A percentile compares a stretch with the other conserved stretches of the same genome.
Conservation (phyloP, 179 eudicot genomes). For the Beta macrorhiza region DNA sequence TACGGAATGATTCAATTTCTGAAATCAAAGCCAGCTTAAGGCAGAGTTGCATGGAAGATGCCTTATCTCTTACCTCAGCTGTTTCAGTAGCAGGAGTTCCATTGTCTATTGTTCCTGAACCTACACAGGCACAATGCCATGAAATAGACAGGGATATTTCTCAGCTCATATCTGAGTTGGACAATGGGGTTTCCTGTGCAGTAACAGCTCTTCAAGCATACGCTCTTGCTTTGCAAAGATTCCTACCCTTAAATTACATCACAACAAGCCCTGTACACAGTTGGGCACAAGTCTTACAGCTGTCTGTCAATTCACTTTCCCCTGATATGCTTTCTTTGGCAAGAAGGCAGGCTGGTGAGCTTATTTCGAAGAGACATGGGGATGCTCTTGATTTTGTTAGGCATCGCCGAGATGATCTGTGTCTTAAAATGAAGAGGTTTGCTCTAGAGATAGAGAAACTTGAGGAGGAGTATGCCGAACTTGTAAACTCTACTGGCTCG, state of each 20-base stretch:
- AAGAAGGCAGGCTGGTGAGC: slow-evolving; percentile 85
- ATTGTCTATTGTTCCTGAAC: slow-evolving; percentile 93
- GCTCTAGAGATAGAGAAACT: slow-evolving; percentile 73
- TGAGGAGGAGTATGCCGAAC: slow-evolving; percentile 70
- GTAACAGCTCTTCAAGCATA: slow-evolving; percentile 67
- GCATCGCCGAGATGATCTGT: slow-evolving; percentile 59
- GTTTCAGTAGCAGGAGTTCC: slow-evolving; percentile 93
- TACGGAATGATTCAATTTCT: slow-evolving; percentile 70
- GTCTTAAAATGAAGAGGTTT: slow-evolving; percentile 64
- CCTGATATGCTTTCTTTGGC: slow-evolving; percentile 69
- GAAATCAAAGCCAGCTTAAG: slow-evolving; percentile 54
- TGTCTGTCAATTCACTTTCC: slow-evolving; percentile 60
- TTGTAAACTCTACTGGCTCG: slow-evolving; percentile 68
- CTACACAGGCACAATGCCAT: slow-evolving; percentile 93
- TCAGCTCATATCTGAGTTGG: slow-evolving; percentile 64
- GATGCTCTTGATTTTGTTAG: slow-evolving; percentile 48
- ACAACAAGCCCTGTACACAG: slow-evolving; percentile 87
- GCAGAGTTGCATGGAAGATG: slow-evolving; percentile 54
- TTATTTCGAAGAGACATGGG: slow-evolving; percentile 50
- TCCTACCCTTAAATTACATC: slow-evolving; percentile 88
- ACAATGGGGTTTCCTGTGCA: slow-evolving; percentile 77
- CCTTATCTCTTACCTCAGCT: slow-evolving; percentile 74
- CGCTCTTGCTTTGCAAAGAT: slow-evolving; percentile 82
- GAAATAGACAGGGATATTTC: slow-evolving; percentile 88
- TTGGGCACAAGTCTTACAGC: slow-evolving; percentile 85